phyloP scores from a whole-genome alignment of 1,284 basidiomycete genomes.

The Tremellales sp. region DNA sequence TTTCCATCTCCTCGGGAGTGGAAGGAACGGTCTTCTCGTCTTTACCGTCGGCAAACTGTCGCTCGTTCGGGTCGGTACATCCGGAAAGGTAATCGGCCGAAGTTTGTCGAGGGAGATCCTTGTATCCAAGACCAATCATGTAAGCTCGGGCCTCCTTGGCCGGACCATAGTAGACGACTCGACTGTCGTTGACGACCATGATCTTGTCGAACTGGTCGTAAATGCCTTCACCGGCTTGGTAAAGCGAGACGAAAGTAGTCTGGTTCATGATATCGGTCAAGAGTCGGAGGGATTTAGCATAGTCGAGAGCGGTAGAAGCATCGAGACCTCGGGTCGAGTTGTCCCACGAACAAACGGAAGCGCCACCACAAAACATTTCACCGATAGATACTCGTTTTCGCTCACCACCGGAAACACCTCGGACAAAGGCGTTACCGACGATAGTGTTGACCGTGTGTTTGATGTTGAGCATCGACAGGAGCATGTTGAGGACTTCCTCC shows the following conservation, averaged over 20 bases:
- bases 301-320: constrained; percentile 58
- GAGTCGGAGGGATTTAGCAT: constrained; percentile 56
- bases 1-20: constrained; percentile 66
- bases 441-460: constrained; percentile 57
- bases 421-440: constrained; percentile 56
- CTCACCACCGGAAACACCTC: constrained; percentile 60
- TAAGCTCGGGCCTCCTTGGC: constrained; percentile 53
- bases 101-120: constrained; percentile 50
- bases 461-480: constrained; percentile 60
- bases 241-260: constrained; percentile 53
- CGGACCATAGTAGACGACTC: constrained; percentile 56
- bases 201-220: constrained; percentile 71
- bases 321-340: constrained; percentile 60
- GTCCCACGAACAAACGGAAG: constrained; percentile 52
- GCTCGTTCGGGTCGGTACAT: constrained; percentile 72
- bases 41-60: constrained; percentile 70
- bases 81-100: constrained; percentile 68
- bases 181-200: constrained; percentile 51
- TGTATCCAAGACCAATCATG: constrained; percentile 54
- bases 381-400: constrained; percentile 60
- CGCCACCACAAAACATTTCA: constrained; percentile 55
- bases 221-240: constrained; percentile 62
- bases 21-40: constrained; percentile 64
- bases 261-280: constrained; percentile 54
- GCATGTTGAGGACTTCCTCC: constrained; percentile 53